phyloP scores from a whole-genome alignment of 2,329 filamentous ascomycete genomes.

The Beauveria caledonica region DNA sequence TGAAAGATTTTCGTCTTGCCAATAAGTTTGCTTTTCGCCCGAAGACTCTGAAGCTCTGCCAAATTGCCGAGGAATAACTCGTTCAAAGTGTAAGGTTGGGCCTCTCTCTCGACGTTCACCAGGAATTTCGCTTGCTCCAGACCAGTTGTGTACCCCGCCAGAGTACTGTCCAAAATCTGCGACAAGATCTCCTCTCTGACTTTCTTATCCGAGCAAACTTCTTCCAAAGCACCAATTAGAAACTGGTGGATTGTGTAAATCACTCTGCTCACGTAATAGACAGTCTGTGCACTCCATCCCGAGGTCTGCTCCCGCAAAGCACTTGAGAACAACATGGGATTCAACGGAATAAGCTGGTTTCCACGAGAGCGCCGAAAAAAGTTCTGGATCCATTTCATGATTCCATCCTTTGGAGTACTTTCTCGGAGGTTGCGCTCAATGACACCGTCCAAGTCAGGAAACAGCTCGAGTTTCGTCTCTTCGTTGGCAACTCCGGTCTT shows the following conservation, averaged over 20 bases:
- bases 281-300: constrained; percentile 22
- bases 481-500: not conserved
- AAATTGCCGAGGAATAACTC: constrained; percentile 16
- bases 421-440: not conserved
- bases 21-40: constrained; percentile 6
- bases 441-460: constrained; percentile 10
- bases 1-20: not conserved
- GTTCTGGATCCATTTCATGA: constrained; percentile 18
- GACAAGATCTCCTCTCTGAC: constrained; percentile 17
- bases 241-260: constrained; percentile 23
- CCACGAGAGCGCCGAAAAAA: constrained; percentile 19
- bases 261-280: constrained; percentile 20
- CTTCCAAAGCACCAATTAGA: constrained; percentile 15
- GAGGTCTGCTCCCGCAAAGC: constrained; percentile 23
- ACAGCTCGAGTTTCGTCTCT: not conserved
- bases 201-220: constrained; percentile 16
- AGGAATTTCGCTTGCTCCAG: constrained; percentile 20
- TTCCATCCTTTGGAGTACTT: constrained; percentile 7
- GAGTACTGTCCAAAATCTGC: constrained; percentile 15
- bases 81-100: constrained; percentile 24
- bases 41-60: not conserved
- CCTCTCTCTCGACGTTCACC: constrained; percentile 20
- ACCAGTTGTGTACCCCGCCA: constrained; percentile 18
- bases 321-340: constrained; percentile 14
- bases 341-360: constrained; percentile 19